Conservation (phyloP, 2,329 filamentous ascomycete genomes). For the Acephala macrosclerotiorum region DNA sequence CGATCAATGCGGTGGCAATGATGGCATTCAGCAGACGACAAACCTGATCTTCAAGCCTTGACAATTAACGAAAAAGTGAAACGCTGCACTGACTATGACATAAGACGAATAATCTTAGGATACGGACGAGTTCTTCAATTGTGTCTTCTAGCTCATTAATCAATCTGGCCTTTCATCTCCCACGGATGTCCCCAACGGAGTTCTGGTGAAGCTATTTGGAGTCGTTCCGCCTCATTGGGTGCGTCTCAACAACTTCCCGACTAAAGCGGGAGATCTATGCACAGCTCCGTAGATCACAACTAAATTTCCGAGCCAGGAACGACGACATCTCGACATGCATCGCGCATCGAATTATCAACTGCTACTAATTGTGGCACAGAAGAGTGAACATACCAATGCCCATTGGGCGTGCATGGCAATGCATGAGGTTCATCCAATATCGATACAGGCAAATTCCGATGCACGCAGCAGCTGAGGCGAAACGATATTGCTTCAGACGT, state of each 20-base stretch:
- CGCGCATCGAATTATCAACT: constrained; percentile 1
- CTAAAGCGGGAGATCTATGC: constrained; percentile 10
- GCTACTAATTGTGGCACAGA: background rate
- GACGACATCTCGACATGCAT: background rate
- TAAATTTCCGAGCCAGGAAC: background rate
- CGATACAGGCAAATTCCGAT: background rate
- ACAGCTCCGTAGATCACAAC: background rate
- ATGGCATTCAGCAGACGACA: background rate
- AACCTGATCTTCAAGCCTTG: background rate
- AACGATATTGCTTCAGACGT: background rate
- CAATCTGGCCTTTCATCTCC: background rate
- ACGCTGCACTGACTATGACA: background rate
- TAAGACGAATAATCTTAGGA: background rate
- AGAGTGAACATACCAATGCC: background rate
- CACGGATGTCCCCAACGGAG: constrained; percentile 11
- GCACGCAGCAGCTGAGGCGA: background rate
- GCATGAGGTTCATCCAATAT: constrained; percentile 8
- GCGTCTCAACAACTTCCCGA: background rate
- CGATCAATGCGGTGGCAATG: constrained; percentile 6
- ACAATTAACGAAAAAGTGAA: background rate
- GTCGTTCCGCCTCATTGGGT: background rate
- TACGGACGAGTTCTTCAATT: background rate
- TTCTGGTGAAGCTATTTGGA: background rate
- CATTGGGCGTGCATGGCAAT: background rate
- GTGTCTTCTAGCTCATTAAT: constrained; percentile 1